Conservation (phyloP, 345 rosid species). For the Aquilaria malaccensis region DNA sequence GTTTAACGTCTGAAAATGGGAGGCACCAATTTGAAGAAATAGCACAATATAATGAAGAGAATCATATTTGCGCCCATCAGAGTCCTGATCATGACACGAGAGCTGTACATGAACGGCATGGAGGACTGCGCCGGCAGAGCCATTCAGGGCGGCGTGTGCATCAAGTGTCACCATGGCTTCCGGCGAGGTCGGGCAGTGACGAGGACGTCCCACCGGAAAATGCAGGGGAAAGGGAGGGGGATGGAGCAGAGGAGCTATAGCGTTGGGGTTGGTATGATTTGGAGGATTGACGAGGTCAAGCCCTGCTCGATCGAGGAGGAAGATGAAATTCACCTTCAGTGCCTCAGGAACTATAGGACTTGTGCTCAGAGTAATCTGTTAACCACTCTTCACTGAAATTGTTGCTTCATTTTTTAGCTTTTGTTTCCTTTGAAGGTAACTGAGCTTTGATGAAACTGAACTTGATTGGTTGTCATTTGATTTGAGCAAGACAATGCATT, state of each 20-base stretch:
- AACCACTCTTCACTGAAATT: too few relatives aligned
- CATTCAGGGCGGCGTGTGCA: slow-evolving; percentile 11
- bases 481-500: too few relatives aligned
- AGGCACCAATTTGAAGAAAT: slow-evolving; percentile 12
- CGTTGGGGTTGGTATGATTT: slow-evolving; percentile 46
- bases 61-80: slow-evolving; percentile 19
- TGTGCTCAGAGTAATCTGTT: too few relatives aligned
- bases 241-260: slow-evolving; percentile 29
- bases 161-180: slow-evolving; percentile 12
- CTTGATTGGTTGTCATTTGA: too few relatives aligned
- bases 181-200: slow-evolving; percentile 7
- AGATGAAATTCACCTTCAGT: background rate
- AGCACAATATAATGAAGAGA: slow-evolving; percentile 18
- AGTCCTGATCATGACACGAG: slow-evolving; percentile 27
- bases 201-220: background rate
- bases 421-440: too few relatives aligned
- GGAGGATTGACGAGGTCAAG: slow-evolving; percentile 37
- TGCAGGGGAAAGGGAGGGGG: background rate
- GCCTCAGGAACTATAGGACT: too few relatives aligned
- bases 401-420: too few relatives aligned
- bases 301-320: slow-evolving; percentile 36
- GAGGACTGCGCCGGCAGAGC: slow-evolving; percentile 19
- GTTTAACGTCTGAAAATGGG: slow-evolving; percentile 7
- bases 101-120: slow-evolving; percentile 27
- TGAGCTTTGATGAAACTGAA: too few relatives aligned